These are phyloP conservation scores for Asclepias syriaca DNA, from an alignment of 257 asterid species.

Conservation along the genomic window DNA sequence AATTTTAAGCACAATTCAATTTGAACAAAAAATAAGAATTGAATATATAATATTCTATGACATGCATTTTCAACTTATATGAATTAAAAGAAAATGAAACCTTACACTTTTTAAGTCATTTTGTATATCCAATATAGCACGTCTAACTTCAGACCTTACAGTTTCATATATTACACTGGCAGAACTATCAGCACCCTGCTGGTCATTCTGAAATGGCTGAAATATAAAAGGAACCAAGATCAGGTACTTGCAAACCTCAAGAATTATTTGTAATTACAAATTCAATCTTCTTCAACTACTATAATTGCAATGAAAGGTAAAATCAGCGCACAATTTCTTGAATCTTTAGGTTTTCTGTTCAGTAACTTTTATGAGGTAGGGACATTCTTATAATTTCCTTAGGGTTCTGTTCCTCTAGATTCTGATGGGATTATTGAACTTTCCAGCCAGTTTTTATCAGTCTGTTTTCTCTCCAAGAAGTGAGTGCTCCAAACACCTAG, in stretches of 20 bases:
- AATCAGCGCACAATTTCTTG: background rate
- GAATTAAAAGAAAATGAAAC: background rate
- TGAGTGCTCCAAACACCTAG: background rate
- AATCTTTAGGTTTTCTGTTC: no score
- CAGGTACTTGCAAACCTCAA: background rate
- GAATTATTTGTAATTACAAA: background rate
- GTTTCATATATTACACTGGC: slow-evolving; percentile 37
- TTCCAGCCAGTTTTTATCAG: background rate
- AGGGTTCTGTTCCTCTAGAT: background rate
- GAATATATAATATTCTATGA: background rate
- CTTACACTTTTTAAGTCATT: slow-evolving; percentile 32
- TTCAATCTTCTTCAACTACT: background rate
- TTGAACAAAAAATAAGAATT: background rate
- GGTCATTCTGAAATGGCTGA: slow-evolving; percentile 23
- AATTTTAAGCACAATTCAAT: background rate
- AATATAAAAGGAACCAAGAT: slow-evolving; percentile 10
- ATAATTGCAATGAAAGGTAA: background rate
- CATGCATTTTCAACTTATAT: background rate
- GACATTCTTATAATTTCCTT: background rate
- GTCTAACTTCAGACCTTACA: slow-evolving; percentile 37
- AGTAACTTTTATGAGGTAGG: no score
- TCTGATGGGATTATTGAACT: background rate
- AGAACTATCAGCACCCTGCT: slow-evolving; percentile 24
- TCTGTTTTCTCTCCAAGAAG: background rate
- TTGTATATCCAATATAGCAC: slow-evolving; percentile 42